Evolutionary conservation across 306 rosid species (phyloP).

Genomic region (Alnus rubra): DNA sequence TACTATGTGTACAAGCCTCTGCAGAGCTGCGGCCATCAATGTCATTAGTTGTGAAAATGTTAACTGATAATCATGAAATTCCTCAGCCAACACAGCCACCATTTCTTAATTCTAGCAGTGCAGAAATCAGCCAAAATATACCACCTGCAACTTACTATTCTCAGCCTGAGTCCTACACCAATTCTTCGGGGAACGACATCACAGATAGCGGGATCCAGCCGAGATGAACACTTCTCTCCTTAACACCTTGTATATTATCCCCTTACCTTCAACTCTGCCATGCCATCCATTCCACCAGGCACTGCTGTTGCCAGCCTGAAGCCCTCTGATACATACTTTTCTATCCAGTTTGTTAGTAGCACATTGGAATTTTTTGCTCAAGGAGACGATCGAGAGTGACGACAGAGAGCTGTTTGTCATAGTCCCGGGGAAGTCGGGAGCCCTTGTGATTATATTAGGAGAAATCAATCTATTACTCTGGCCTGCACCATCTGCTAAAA

Average conservation of each 20-base stretch:
- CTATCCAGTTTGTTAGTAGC: not conserved
- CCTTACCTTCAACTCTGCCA: not conserved
- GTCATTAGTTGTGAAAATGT: slow-evolving; percentile 51
- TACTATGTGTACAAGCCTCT: slow-evolving; percentile 55
- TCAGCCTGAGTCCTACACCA: slow-evolving; percentile 22
- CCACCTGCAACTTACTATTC: slow-evolving; percentile 7
- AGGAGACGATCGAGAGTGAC: too few relatives aligned
- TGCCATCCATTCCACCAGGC: not conserved
- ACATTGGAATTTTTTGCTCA: not conserved
- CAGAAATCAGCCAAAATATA: not conserved
- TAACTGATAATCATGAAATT: slow-evolving; percentile 32
- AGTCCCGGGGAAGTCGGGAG: not conserved
- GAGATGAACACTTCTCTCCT: slow-evolving; percentile 24
- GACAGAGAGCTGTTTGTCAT: not conserved
- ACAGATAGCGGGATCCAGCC: slow-evolving; percentile 47
- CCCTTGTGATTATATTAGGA: slow-evolving; percentile 3
- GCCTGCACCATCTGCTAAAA: slow-evolving; percentile 7
- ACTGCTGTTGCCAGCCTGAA: not conserved
- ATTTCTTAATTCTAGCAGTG: slow-evolving; percentile 33
- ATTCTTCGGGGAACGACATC: slow-evolving; percentile 32
- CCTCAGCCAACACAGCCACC: slow-evolving; percentile 56
- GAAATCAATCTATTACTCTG: not conserved
- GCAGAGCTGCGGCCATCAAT: slow-evolving; percentile 55
- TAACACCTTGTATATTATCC: not conserved
- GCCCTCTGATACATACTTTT: not conserved